Evolutionary conservation across 208 protist genomes (phyloP), one percentile per base, ranked within the genome.

Genomic region (Crithidia brevicula): DNA sequence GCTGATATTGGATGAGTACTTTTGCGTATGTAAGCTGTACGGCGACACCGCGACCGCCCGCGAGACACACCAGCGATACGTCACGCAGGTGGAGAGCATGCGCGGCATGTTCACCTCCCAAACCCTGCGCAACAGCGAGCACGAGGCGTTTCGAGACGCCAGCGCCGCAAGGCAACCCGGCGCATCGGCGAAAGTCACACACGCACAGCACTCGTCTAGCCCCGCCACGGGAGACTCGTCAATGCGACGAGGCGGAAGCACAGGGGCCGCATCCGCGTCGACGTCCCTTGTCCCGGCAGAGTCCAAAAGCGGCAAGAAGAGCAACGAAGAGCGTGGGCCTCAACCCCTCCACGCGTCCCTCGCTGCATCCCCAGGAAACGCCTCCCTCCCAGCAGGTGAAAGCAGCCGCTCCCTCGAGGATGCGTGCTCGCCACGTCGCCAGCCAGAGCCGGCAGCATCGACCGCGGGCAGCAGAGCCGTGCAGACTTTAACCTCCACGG

Each of bases 31-130:
- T 53, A 53, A 61, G 13, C 27, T 57, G 7, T 81, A 74, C 67
- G 65, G 58, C 38, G 74, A 77, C 59, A 81, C 63, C 16, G 58
- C 75, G 5, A 52, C 71, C 9, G 77, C 77, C 0, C 65, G 82
- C 5, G 71, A 80, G 23, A 79, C 67, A 25, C 82, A 87, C 46
- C 70, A 79, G 54, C 67, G 64, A 23, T 87, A 77, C 34, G 47
- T 83, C 18, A 36, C 58, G 0, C 77, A 83, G 20, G 56, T 82
- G 1, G 74, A 81, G 5, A 60, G 50, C 25, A 60, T 79, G 40
- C 60, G 77, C 9, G 30, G 56, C 23, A 45, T 87, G 7, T 70
- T 83, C 23, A 43, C 52, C 4, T 45, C 58, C 0, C 73, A 77
- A 60, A 71, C 47, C 11, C 51, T 58, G 13, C 73, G 70, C 49